Evolutionary conservation across 192 early-diverging fungal species (phyloP).

Genomic region (Diversispora eburnea): DNA sequence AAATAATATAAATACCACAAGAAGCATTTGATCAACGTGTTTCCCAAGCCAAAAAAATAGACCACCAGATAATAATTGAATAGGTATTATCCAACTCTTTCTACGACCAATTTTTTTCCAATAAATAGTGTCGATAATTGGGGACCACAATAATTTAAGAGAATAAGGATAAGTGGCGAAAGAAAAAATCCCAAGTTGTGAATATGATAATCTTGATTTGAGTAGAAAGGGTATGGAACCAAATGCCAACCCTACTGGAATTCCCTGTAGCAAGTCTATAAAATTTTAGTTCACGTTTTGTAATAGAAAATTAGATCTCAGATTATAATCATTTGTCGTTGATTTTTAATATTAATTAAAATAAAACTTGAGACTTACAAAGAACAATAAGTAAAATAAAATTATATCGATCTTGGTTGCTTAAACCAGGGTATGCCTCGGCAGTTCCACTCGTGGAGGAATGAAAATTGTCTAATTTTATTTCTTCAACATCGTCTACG

Average conservation of each 20-base stretch:
- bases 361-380: conserved; percentile 39
- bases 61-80: conserved; percentile 81
- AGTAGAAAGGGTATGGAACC: conserved; percentile 93
- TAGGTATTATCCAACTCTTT: conserved; percentile 99
- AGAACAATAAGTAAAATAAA: conserved; percentile 51
- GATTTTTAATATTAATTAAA: neutral
- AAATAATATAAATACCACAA: neutral
- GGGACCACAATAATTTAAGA: conserved; percentile 97
- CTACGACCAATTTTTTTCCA: conserved; percentile 78
- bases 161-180: conserved; percentile 96
- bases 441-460: neutral
- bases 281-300: neutral
- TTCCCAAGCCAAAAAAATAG: conserved; percentile 76
- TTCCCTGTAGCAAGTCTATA: conserved; percentile 84
- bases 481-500: conserved; percentile 24
- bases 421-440: conserved; percentile 19
- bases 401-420: conserved; percentile 36
- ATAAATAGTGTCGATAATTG: conserved; percentile 91
- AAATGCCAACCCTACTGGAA: conserved; percentile 88
- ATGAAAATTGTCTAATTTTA: conserved; percentile 6
- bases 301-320: conserved; percentile 6
- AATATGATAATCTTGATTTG: conserved; percentile 88
- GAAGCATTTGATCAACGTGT: conserved; percentile 67
- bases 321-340: neutral
- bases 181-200: conserved; percentile 91